Evolutionary conservation across 441 rosid species (phyloP), one percentile per base, ranked within the genome.

Genomic region (Pelargonium australe): DNA sequence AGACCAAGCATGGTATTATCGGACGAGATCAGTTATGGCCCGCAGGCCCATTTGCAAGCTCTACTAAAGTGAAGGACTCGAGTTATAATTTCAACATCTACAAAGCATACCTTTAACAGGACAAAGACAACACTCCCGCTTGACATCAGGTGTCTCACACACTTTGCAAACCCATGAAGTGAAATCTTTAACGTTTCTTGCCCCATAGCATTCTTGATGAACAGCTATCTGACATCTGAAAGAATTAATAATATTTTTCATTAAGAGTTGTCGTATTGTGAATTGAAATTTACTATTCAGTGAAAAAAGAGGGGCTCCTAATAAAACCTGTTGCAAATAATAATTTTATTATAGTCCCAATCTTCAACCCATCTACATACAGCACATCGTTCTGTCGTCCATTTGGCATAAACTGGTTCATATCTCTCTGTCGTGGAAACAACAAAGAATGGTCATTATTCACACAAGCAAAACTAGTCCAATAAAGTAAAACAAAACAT

Each of bases 111-210:
- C 99, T 90, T 90, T 90, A 44, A 95, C 97, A 19, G 99, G 99
- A 82, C 99, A 95, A 73, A 92, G 99, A 75, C 98, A 95, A 77
- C 98, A 95, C 74, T 92, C 99, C 82, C 96, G 84, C 81, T 82
- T 85, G 68, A 90, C 76, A 68, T 88, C 90, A 71, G 98, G 97
- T 51, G 88, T 89, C 88, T 92, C 99, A 70, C 99, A 95, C 47
- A 95, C 89, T 86, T 95, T 95, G 86, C 99, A 95, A 78, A 95
- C 98, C 99, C 99, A 95, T 43, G 98, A 90, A 66, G 98, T 95
- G 81, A 95, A 87, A 80, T 95, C 99, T 72, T 68, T 85, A 67
- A 92, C 92, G 70, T 89, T 84, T 79, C 94, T 89, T 37, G 96
- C 90, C 62, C 98, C 99, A 72, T 95, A 95, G 80, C 99, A 95